Conservation (phyloP, 225 moss, liverwort and hornwort species). For the Pseudisothecium myosuroides region DNA sequence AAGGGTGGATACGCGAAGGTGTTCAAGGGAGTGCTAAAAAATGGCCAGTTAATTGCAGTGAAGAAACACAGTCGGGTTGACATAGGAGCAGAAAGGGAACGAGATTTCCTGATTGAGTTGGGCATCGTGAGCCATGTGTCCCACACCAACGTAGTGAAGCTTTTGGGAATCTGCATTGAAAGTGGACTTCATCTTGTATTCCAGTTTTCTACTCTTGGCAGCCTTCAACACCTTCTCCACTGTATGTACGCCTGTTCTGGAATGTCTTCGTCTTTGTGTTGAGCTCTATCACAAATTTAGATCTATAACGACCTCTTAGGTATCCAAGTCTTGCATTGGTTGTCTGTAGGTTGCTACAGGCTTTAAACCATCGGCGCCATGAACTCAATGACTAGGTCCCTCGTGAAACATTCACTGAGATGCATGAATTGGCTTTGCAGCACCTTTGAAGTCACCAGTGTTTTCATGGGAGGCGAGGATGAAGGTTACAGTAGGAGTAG, state of each 20-base stretch:
- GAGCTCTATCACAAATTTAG: neutral
- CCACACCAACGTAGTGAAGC: constrained; percentile 69
- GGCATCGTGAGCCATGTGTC: constrained; percentile 90
- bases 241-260: constrained; percentile 23
- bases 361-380: neutral
- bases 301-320: neutral
- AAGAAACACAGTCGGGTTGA: constrained; percentile 83
- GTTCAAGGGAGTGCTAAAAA: constrained; percentile 51
- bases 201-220: constrained; percentile 81
- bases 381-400: neutral
- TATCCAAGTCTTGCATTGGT: neutral
- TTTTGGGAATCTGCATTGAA: constrained; percentile 90
- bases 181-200: constrained; percentile 89
- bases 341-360: neutral
- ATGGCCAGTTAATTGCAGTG: constrained; percentile 73
- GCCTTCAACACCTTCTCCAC: constrained; percentile 71
- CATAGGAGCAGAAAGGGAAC: constrained; percentile 68
- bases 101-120: constrained; percentile 78
- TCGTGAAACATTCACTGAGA: neutral
- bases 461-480: constrained; percentile 69
- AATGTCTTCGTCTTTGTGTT: neutral
- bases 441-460: constrained; percentile 31
- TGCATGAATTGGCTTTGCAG: neutral
- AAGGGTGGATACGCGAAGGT: constrained; percentile 96
- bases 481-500: constrained; percentile 82